Base-by-base conservation (phyloP, 495 filamentous ascomycete species). In the Lichenothelia convexa region DNA sequence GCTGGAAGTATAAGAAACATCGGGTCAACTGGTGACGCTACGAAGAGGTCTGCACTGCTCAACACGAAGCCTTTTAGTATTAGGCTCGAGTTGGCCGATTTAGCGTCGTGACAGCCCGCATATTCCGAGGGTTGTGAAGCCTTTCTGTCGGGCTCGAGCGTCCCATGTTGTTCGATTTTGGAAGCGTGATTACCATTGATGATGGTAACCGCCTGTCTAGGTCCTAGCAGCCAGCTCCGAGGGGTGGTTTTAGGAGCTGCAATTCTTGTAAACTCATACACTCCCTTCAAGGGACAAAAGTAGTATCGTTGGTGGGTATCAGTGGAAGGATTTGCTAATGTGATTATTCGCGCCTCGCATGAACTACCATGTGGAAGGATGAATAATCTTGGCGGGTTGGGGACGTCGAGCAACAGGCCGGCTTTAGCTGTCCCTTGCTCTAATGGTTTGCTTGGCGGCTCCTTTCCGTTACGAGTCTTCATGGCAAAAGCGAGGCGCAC, bases 211-310 rank as follows among this genome's bases (percentile, higher is more conserved):
- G n/a, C n/a, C n/a, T 37, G 20, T n/a, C 48, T 41, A 12, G 41
- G 37, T 19, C 68, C 58, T 34, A 82, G 53, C 3, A 87, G 62
- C 78, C 77, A 81, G 49, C 80, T 85, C 35, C 68, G 60, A 19
- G 69, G 70, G 0, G 57, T 58, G 3, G 57, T 53, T 29, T 66
- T 69, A 21, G 82, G 67, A 4, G 81, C 65, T 8, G 71, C 55
- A 46, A 95, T 65, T 26, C 67, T 67, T 11, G 74, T 93, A 59
- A 95, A 85, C 51, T 97, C 89, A 58, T 78, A 84, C 42, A 93
- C 63, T 18, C 87, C 89, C 8, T 68, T 68, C 20, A 67, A 53
- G 3, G 85, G 81, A 50, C 84, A 89, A 49, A 83, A 73, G 40
- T 83, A 70, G 54, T 86, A 95, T 39, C 80, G 70, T 32, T 62